Evolutionary conservation across 1,284 basidiomycete species (phyloP).

Genomic region (Entoloma clypeatum): DNA sequence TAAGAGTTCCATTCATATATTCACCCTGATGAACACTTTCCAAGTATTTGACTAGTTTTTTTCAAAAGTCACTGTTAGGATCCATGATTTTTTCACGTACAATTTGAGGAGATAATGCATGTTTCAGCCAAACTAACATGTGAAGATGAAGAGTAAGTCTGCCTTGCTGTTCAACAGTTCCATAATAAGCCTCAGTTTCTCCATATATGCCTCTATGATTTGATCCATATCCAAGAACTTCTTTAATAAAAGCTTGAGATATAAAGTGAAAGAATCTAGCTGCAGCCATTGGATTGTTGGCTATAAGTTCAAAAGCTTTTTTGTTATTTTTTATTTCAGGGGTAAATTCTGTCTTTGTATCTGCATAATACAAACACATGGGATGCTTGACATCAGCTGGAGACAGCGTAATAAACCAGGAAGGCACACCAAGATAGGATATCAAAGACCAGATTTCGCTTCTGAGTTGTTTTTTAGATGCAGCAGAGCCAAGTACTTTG

Average conservation of each 20-base stretch:
- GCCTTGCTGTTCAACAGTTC: conserved; percentile 35
- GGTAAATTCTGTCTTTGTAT: conserved; percentile 15
- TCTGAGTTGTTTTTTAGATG: conserved; percentile 29
- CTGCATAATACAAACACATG: too few species aligned
- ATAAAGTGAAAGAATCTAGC: conserved; percentile 30
- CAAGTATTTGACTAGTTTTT: conserved; percentile 21
- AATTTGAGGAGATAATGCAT: conserved; percentile 23
- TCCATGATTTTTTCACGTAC: conserved; percentile 25
- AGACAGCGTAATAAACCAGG: conserved; percentile 35
- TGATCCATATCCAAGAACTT: conserved; percentile 17
- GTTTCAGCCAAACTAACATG: conserved; percentile 28
- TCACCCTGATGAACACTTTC: conserved; percentile 19
- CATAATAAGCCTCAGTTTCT: conserved; percentile 30
- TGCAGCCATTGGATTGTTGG: conserved; percentile 28
- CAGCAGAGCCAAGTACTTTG: too few species aligned
- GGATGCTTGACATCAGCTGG: too few species aligned
- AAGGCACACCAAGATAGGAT: conserved; percentile 26
- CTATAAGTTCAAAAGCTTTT: conserved; percentile 15
- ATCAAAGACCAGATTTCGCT: conserved; percentile 35
- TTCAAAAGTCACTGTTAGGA: conserved; percentile 17
- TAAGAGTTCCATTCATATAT: conserved; percentile 8
- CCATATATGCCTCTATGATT: conserved; percentile 20
- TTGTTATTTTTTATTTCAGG: conserved; percentile 12
- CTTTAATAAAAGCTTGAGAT: conserved; percentile 24
- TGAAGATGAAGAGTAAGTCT: conserved; percentile 31